Evolutionary conservation across 164 flowering plant species (phyloP), one percentile per base, ranked within the genome.

Genomic region (Vitis labrusca): DNA sequence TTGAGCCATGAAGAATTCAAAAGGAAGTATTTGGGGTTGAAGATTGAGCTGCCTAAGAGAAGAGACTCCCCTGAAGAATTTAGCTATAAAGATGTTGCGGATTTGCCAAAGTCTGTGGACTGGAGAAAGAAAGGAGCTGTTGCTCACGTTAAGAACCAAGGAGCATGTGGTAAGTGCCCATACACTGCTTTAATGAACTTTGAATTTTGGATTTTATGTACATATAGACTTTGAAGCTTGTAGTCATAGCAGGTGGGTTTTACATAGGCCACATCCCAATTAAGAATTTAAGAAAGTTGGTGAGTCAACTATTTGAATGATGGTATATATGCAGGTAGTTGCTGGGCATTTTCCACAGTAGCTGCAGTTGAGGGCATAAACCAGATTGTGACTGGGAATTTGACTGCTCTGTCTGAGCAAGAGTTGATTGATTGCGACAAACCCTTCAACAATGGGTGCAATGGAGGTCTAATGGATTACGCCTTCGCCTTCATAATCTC

Each of bases 71-170:
- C 44, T 29, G 72, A 71, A 37, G 78, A 76, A 4, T 84, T 82
- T 61, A 70, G 73, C 55, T 84, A 85, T 60, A 72, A 71, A 50
- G 85, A 87, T 68, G 76, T 79, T 15, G 71, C 50, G n/a, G 82
- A 75, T 23, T 59, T 92, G 75, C 97, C 98, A 5, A 83, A 86
- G 65, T 85, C 92, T 11, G 89, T 91, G 9, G 98, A 93, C 54
- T 92, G 97, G 97, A 90, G 92, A 64, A 85, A 85, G 86, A 90
- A 89, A 70, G 96, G 94, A 44, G 96, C 96, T 55, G 97, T 92
- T 9, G 83, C 90, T 61, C 59, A 55, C 9, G 84, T 91, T 74
- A 93, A 93, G 83, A 84, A 91, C 78, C 98, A 93, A 78, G 98
- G 97, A 3, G 66, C 71, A 53, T 93, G 98, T 67, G 97, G 97